Base-by-base conservation (phyloP, 345 rosid species). In the Brassica juncea region DNA sequence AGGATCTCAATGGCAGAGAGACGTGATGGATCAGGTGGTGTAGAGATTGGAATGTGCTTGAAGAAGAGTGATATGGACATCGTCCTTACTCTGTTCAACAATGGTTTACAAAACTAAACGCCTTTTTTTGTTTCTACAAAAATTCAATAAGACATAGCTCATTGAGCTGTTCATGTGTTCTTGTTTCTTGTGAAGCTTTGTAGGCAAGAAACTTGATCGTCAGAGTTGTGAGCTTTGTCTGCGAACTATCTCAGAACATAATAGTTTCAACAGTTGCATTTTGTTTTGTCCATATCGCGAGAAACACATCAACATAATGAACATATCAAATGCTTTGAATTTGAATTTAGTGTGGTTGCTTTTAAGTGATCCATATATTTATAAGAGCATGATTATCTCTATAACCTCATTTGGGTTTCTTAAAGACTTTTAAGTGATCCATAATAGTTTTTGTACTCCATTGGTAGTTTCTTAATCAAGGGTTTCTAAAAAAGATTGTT, bases 11-110 rank as follows among this genome's bases (percentile, higher is more conserved):
- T 82, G 82, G 74, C 62, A 5, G 82, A 73, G 70, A 66, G 66
- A 63, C 75, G 57, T 67, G 63, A 79, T 4, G 82, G 55, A 27
- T 0, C 58, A 2, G 83, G 80, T 37, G 84, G 82, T 0, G 67
- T 85, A 0, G 85, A 82, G 72, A 52, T 84, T 16, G 83, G 84
- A 5, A 1, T 84, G 39, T 67, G 74, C 34, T 0, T 73, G 39
- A 42, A 79, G 31, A 79, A 65, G 61, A 1, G 8, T 28, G 82
- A 79, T 4, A 12, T 72, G 60, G 82, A 68, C 35, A n/a, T 6
- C 0, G 66, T 73, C 14, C 0, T 60, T 61, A 4, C 64, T 14
- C 5, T 21, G 3, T 68, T 79, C 57, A 8, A 57, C 31, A 39
- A n/a, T 67, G 82, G 78, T 16, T 57, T 79, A 67, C 35, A 32